Percentiles rank a stretch among this genome's conserved stretches.
Conservation (phyloP, 805 yeast genomes). For the Starmerella apicola region DNA sequence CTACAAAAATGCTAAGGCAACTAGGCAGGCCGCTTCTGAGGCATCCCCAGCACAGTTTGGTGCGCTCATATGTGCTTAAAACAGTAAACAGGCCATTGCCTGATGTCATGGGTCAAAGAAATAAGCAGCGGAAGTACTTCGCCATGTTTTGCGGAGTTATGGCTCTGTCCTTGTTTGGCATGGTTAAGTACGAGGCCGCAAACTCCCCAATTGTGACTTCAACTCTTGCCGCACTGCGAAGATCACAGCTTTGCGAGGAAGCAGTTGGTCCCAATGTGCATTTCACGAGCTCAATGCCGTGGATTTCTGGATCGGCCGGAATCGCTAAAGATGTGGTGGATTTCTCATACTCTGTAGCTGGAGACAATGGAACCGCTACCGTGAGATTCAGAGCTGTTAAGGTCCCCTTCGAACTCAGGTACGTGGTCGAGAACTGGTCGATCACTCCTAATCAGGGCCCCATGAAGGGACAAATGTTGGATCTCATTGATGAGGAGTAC, state of each 20-base stretch:
- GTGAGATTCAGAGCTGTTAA: slow-evolving; percentile 60
- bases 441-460: slow-evolving; percentile 38
- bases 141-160: slow-evolving; percentile 41
- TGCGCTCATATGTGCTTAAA: not conserved
- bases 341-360: slow-evolving; percentile 57
- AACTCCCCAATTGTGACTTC: slow-evolving; percentile 81
- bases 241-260: slow-evolving; percentile 53
- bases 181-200: slow-evolving; percentile 87
- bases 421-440: slow-evolving; percentile 52
- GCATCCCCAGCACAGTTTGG: no score
- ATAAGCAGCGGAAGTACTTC: slow-evolving; percentile 43
- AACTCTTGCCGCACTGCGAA: slow-evolving; percentile 70
- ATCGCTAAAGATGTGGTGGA: slow-evolving; percentile 74
- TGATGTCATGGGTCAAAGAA: slow-evolving; percentile 34
- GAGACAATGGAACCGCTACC: slow-evolving; percentile 43
- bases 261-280: slow-evolving; percentile 64
- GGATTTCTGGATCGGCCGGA: slow-evolving; percentile 77
- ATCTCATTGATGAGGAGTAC: slow-evolving; percentile 39
- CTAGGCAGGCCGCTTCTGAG: no score
- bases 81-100: slow-evolving; percentile 73
- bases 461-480: slow-evolving; percentile 24
- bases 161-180: slow-evolving; percentile 45
- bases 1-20: no score
- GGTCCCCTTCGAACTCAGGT: slow-evolving; percentile 44
- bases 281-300: slow-evolving; percentile 66